A percentile compares a stretch with the other conserved stretches of the same genome.
phyloP scores from a whole-genome alignment of 2,329 filamentous ascomycete genomes.

The Tympanopsis confertula region DNA sequence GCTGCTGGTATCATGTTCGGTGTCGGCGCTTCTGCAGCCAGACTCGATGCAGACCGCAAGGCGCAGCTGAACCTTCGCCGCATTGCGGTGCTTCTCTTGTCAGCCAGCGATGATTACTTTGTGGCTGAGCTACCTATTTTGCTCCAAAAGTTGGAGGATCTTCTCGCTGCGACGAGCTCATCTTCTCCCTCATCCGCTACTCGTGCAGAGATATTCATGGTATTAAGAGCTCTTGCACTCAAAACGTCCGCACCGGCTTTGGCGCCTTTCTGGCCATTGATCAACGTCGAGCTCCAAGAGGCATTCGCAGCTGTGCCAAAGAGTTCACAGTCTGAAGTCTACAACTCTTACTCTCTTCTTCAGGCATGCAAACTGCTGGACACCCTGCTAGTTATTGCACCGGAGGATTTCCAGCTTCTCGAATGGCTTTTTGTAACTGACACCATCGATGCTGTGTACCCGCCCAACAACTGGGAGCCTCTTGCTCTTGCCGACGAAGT shows the following conservation, averaged over 20 bases:
- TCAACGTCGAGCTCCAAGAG: constrained; percentile 75
- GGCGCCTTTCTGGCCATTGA: constrained; percentile 76
- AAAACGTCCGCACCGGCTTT: constrained; percentile 71
- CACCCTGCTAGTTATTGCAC: constrained; percentile 70
- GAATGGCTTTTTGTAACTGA: constrained; percentile 97
- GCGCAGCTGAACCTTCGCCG: constrained; percentile 82
- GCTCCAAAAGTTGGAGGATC: constrained; percentile 74
- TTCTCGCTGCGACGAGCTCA: constrained; percentile 70
- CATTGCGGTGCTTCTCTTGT: constrained; percentile 68
- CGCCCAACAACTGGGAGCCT: constrained; percentile 47
- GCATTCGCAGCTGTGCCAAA: constrained; percentile 66
- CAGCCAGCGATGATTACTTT: constrained; percentile 67
- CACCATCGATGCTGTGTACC: constrained; percentile 90
- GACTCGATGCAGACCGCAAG: constrained; percentile 87
- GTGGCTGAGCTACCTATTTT: constrained; percentile 63
- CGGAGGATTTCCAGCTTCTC: constrained; percentile 95
- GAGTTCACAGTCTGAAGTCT: constrained; percentile 57
- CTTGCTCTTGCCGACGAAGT: constrained; percentile 75
- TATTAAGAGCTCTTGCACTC: constrained; percentile 71
- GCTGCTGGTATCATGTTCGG: constrained; percentile 96
- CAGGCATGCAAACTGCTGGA: constrained; percentile 94
- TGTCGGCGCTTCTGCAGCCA: constrained; percentile 86
- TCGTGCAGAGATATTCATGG: constrained; percentile 78
- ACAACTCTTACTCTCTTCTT: constrained; percentile 64
- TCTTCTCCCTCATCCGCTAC: constrained; percentile 88